Base-by-base conservation (phyloP, 805 yeast genomes). In the Myxozyma sirexii region DNA sequence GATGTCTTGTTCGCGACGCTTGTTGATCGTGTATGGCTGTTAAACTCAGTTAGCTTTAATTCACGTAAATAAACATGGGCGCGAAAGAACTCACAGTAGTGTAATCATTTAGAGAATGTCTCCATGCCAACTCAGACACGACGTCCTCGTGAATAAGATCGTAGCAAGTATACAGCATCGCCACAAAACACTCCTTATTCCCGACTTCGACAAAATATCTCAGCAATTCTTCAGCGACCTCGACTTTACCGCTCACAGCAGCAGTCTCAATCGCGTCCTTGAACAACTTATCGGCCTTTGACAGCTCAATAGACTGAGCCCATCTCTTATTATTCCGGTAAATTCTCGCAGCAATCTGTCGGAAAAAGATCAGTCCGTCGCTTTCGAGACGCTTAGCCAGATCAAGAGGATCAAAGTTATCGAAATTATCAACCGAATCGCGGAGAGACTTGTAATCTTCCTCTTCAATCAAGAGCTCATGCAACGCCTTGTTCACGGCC, bases 161-260 rank as follows among this genome's bases (percentile, higher is more conserved):
- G 74, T 94, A 94, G 70, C 96, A 89, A 4, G 90, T 79, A 77
- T 87, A 94, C 71, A 94, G 80, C 62, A 92, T 83, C 4, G 97
- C 97, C 69, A 91, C 87, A 72, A 90, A 88, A 70, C 97, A 89
- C 79, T 94, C 99, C 75, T 87, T 90, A 78, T 94, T 94, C 68
- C 97, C 98, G 41, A 96, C 90, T 69, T 93, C 97, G 61, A 94
- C 97, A 74, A 94, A 94, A 78, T 93, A 94, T 55, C 87, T 82
- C 73, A 94, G 78, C 65, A 90, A 79, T 61, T 94, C 98, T 74
- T 90, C 93, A 37, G 96, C 92, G 71, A 93, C 87, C 72, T 88
- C 91, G 10, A 83, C 70, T 66, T 86, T 86, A 63, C 83, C 83
- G 19, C 97, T 91, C 59, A 85, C 77, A 17, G 97, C 84, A 24